Evolutionary conservation across 2,329 filamentous ascomycete species (phyloP), one percentile per base, ranked within the genome.

Genomic region (Diaporthe citriasiana): DNA sequence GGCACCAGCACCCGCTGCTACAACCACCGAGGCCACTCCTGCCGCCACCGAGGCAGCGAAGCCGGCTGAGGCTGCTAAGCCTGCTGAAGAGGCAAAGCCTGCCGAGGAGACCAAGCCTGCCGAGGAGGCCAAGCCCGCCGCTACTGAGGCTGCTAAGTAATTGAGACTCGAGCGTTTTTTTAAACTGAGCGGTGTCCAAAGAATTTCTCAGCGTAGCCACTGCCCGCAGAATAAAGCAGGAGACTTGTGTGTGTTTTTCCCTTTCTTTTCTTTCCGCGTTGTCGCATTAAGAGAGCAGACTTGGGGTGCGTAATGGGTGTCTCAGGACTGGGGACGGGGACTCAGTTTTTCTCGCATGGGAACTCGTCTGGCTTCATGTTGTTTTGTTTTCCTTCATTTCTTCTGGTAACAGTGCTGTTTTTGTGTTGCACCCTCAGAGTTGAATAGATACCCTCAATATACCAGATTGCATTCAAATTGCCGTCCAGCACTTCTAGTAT

Each of bases 381-480:
- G 40, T 42, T 4, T 51, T 35, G 13, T 33, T 42, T 19, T 57
- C 47, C 7, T 63, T 50, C 42, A 30, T 35, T 71, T 70, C 70
- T 76, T 70, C 73, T 73, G 71, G 71, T 76, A 71, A 59, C 75
- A 73, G 51, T 27, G 60, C 57, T 35, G 53, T 70, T 51, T 59
- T 73, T 75, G 68, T 50, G 72, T 53, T 74, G 74, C 68, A 72
- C 72, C 63, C 59, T 71, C 66, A 71, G 65, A 73, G 73, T 75
- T 75, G 75, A 71, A 73, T 76, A 76, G 75, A 76, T 76, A 76
- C 75, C 75, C 75, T 74, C 70, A 63, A 74, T 45, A 70, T 75
- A 75, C 72, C 74, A 74, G 25, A 72, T 73, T 73, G 65, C 47
- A 63, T 71, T 71, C 56, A 45, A 55, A 40, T 10, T 22, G 35